Evolutionary conservation across 441 rosid species (phyloP).

Genomic region (Erysimum pusillum): DNA sequence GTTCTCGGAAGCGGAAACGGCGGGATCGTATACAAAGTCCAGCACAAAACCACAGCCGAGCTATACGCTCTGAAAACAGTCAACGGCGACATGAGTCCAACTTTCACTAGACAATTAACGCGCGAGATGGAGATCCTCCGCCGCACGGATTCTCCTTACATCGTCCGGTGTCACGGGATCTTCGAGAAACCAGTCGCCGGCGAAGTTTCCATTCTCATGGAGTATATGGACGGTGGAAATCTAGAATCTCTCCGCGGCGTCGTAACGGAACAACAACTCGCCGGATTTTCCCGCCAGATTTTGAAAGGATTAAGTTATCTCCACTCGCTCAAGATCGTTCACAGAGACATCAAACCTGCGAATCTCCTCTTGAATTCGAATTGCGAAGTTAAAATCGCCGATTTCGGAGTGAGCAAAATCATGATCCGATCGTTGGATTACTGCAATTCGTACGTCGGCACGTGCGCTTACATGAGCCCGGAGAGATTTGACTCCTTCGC

Average conservation of each 20-base stretch:
- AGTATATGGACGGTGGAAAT: conserved; percentile 80
- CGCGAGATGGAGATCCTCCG: conserved; percentile 85
- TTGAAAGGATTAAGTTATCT: conserved; percentile 70
- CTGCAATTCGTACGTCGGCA: conserved; percentile 88
- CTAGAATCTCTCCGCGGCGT: conserved; percentile 66
- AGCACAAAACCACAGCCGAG: conserved; percentile 61
- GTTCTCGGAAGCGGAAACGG: conserved; percentile 92
- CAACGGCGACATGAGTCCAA: conserved; percentile 64
- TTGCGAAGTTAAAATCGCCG: conserved; percentile 82
- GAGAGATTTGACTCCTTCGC: conserved; percentile 82
- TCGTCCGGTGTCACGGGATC: conserved; percentile 67
- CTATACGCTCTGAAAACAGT: conserved; percentile 76
- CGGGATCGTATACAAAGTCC: conserved; percentile 79
- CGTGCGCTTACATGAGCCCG: conserved; percentile 98
- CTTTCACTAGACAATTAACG: conserved; percentile 64
- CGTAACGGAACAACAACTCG: conserved; percentile 60
- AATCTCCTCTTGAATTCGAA: conserved; percentile 67
- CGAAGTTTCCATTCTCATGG: conserved; percentile 74
- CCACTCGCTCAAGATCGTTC: conserved; percentile 77
- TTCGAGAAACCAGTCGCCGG: conserved; percentile 65
- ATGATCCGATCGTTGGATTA: conserved; percentile 70
- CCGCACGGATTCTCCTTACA: conserved; percentile 73
- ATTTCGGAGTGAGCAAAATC: conserved; percentile 89
- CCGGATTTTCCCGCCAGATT: conserved; percentile 67
- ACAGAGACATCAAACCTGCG: conserved; percentile 88